Evolutionary conservation across 2,329 filamentous ascomycete species (phyloP).

Genomic region (Colletotrichum ledebouriae): DNA sequence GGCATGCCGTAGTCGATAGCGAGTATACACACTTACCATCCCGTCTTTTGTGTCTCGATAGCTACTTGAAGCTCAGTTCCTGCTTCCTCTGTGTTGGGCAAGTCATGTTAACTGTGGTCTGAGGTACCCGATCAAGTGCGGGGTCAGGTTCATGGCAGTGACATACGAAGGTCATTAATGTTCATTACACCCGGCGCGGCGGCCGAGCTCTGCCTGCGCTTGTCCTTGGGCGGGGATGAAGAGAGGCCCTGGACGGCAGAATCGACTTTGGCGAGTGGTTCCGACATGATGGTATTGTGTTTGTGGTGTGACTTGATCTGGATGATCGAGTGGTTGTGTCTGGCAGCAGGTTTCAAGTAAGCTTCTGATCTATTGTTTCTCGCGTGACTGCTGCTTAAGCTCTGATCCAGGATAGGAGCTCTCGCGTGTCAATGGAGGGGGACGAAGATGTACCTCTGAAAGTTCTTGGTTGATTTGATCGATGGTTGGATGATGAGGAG

Average conservation of each 20-base stretch:
- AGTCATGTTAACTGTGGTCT: conserved; percentile 18
- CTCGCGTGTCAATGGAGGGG: background rate
- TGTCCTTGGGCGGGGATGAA: conserved; percentile 76
- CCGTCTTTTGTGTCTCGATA: conserved; percentile 86
- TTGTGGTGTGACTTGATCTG: conserved; percentile 31
- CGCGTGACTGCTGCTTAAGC: conserved; percentile 6
- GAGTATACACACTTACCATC: conserved; percentile 75
- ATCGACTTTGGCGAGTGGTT: conserved; percentile 87
- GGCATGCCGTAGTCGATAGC: background rate
- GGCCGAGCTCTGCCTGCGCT: conserved; percentile 79
- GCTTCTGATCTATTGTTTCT: conserved; percentile 8
- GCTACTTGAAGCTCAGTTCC: conserved; percentile 80
- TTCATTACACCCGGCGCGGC: conserved; percentile 81
- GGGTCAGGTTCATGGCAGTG: conserved; percentile 17
- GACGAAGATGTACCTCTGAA: conserved; percentile 30
- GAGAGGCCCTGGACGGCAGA: conserved; percentile 87
- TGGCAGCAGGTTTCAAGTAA: conserved; percentile 14
- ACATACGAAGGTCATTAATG: conserved; percentile 87
- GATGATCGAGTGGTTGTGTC: conserved; percentile 23
- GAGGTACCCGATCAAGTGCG: conserved; percentile 27
- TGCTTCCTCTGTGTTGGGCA: conserved; percentile 73
- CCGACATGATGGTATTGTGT: conserved; percentile 53
- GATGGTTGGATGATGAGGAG: conserved; percentile 26
- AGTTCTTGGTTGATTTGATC: conserved; percentile 26
- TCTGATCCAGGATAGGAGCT: conserved; percentile 14